Percentiles rank a stretch among this genome's conserved stretches.
phyloP scores from a whole-genome alignment of 805 yeast genomes.

The Wickerhamiella slavikovae region DNA sequence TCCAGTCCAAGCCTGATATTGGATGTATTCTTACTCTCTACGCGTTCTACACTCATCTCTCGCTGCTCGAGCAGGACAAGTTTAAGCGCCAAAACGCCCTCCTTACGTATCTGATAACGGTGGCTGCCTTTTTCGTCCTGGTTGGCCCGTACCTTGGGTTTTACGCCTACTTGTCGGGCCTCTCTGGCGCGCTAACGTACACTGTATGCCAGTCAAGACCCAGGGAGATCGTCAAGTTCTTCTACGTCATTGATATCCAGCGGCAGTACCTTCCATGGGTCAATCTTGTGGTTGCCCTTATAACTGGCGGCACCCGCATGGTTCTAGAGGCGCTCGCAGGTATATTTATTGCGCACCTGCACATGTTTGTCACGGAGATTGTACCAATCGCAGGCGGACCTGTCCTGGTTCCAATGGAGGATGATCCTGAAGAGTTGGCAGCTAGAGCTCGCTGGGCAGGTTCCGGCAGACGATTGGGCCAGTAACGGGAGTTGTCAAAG shows the following conservation, averaged over 20 bases:
- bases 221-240: conserved; percentile 12
- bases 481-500: too few species aligned
- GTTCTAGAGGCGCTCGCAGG: conserved; percentile 14
- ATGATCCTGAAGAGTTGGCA: neutral
- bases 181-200: conserved; percentile 17
- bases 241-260: conserved; percentile 13
- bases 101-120: conserved; percentile 10
- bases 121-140: conserved; percentile 9
- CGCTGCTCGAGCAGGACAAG: conserved; percentile 4
- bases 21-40: conserved; percentile 4
- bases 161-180: conserved; percentile 12
- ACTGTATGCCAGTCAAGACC: conserved; percentile 21
- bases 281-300: conserved; percentile 12
- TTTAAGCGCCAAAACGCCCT: conserved; percentile 2
- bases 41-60: conserved; percentile 3
- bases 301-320: conserved; percentile 13
- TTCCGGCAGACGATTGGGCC: too few species aligned
- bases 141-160: conserved; percentile 7
- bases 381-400: conserved; percentile 16
- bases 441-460: too few species aligned
- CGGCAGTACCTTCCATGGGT: conserved; percentile 17
- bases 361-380: conserved; percentile 13
- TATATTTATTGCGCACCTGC: conserved; percentile 16
- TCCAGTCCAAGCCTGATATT: conserved; percentile 1
- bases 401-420: conserved; percentile 2